Evolutionary conservation across 2,329 filamentous ascomycete genomes (phyloP).

Genomic region (Aspergillus sojae): DNA sequence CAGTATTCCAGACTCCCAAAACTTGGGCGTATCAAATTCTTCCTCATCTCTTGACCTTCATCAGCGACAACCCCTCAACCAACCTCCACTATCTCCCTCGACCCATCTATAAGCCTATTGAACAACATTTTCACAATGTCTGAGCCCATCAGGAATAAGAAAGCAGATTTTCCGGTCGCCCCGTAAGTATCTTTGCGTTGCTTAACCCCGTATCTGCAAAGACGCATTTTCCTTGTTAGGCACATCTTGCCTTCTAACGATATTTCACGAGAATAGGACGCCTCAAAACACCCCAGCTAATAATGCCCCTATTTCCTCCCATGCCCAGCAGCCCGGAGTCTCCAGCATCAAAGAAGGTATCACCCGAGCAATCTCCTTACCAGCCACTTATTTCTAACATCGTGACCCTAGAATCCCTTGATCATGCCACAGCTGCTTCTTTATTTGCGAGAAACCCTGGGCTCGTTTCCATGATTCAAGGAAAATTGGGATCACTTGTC

Average conservation of each 20-base stretch:
- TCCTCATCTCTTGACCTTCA: constrained; percentile 33
- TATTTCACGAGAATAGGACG: constrained; percentile 64
- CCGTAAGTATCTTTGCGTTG: constrained; percentile 57
- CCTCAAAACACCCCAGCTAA: constrained; percentile 97
- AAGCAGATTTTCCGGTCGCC: constrained; percentile 62
- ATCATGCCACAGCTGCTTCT: constrained; percentile 81
- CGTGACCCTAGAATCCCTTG: constrained; percentile 74
- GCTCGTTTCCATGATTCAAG: constrained; percentile 96
- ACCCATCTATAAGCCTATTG: constrained; percentile 13
- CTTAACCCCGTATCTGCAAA: constrained; percentile 1
- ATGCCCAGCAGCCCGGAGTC: constrained; percentile 92
- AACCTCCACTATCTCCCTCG: constrained; percentile 18
- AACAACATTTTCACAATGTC: constrained; percentile 53
- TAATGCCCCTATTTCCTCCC: constrained; percentile 95
- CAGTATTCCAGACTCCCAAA: constrained; percentile 40
- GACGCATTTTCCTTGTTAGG: constrained; percentile 13
- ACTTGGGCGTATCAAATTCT: constrained; percentile 42
- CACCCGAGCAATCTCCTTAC: constrained; percentile 23
- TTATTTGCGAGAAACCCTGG: constrained; percentile 95
- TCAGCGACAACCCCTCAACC: constrained; percentile 26
- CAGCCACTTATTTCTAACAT: constrained; percentile 20
- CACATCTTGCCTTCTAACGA: constrained; percentile 20
- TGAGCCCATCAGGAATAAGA: constrained; percentile 70
- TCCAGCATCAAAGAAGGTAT: constrained; percentile 96
- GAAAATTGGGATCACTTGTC: constrained; percentile 88